Evolutionary conservation across 305 asterid genomes (phyloP), one percentile per base, ranked within the genome.

Genomic region (Rubia balearica): DNA sequence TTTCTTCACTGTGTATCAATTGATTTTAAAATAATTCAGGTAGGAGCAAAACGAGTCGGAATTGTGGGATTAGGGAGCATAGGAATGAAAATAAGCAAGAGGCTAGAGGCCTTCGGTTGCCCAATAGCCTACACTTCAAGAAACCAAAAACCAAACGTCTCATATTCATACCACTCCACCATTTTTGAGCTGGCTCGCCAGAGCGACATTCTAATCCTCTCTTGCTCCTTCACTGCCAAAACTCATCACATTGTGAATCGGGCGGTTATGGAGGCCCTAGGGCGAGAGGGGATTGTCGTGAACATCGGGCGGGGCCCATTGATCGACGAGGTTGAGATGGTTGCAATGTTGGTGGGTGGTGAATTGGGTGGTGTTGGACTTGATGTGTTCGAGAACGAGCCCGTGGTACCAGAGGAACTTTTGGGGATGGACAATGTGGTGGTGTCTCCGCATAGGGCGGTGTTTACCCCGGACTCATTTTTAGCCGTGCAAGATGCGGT

Each of bases 371-470:
- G 90, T 7, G 97, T 89, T 1, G 95, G 95, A 6, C 67, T 91
- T 74, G 96, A 91, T 19, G 97, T 89, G 48, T 86, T 87, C 76
- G 92, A 89, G 30, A 21, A 89, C 19, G 97, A 91, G 64, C 85
- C 96, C 41, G 17, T 4, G 27, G 87, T 83, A 10, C 85, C 92
- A 0, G 3, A 55, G 2, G 87, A 89, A 75, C 79, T 87, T 33
- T 38, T 56, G 14, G 65, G 19, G 11, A 57, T 81, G 75, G 83
- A 79, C 8, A 79, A 79, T 36, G 81, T 79, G 59, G 83, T 79
- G 8, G 14, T 81, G 30, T 68, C 79, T 33, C 83, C 83, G 5
- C 83, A 78, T 27, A 21, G 22, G 2, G 81, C 74, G 27, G 70
- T 12, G 4, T 0, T n/a, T 2, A 69, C 65, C 4, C 21, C 65